Base-by-base conservation (phyloP, 2,329 filamentous ascomycete species). In the Sporothrix globosa region DNA sequence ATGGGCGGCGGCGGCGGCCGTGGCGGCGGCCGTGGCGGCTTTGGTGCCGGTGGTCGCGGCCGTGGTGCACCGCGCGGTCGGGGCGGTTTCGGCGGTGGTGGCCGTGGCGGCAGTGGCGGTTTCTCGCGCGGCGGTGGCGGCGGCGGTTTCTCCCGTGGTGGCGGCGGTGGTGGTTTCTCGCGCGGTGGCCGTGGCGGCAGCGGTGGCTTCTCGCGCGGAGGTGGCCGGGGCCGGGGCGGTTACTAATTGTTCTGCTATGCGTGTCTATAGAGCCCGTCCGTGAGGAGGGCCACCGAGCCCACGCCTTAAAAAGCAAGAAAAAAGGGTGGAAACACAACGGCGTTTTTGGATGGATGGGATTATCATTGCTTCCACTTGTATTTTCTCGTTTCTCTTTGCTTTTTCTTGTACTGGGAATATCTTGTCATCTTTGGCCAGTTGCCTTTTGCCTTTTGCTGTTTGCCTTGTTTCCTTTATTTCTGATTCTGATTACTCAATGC, bases 151-250 rank as follows among this genome's bases (percentile, higher is more conserved):
- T 73, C 77, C 19, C 60, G 76, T 44, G 74, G 79, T 19, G 61
- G 72, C 27, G 79, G 83, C 69, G 78, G 80, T 39, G 56, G 69
- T 10, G 71, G 71, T 27, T 73, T 72, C 73, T 69, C 67, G 63
- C 30, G 70, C 11, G 69, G 72, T 53, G 70, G 73, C 52, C 48
- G 65, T 41, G 66, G 66, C 24, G 58, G 68, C 60, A 52, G 68
- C 58, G 68, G 68, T 30, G 68, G 68, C 21, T 69, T 69, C 60
- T 60, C 52, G 21, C 68, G 70, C 73, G 79, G 27, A 3, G 67
- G 70, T 24, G 46, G 63, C 63, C 63, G 63, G 52, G 63, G 63
- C 63, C 63, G 70, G 21, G 70, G 70, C 46, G 58, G 67, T 27
- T 67, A 72, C 69, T 69, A 63, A 60, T 34, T 17, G 30, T 3